Base-by-base conservation (phyloP, 2,329 filamentous ascomycete species). In the Parasarocladium wereldwijsianum region DNA sequence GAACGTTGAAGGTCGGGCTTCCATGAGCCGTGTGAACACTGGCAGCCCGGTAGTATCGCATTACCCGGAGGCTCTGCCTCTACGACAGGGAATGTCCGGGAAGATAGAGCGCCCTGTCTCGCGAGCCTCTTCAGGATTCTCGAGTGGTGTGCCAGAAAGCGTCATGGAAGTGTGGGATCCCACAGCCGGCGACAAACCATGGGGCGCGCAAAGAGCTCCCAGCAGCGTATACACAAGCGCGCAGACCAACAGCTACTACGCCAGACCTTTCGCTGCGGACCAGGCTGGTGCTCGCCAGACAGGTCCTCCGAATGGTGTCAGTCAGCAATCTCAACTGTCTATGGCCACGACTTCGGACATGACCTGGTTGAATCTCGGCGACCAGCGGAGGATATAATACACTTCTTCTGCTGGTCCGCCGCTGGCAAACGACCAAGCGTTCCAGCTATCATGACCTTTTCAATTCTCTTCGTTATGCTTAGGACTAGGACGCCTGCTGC, bases 301-400 rank as follows among this genome's bases (percentile, higher is more conserved):
- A 8, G 19, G 24, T 9, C 41, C 48, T 12, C 42, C 47, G 22
- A 43, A 46, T 6, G 52, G 51, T 24, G 46, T 62, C 34, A 65
- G 57, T 44, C 52, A 50, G 30, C 62, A 66, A 39, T 62, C 63
- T 12, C 65, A 66, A 40, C 54, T 69, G 17, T 50, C 55, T 14
- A 62, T 55, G 51, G 58, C 66, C 27, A 49, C 60, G 16, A 58
- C 57, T 6, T 62, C 65, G 9, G 80, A 85, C 49, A 81, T 85
- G 76, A 82, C 76, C 52, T 86, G 80, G 80, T 54, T 86, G 38
- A 84, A 85, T 44, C 60, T 85, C 12, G 74, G 72, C 26, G 66
- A 66, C 21, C 45, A 49, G 21, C 38, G 43, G 24, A 46, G 43
- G 35, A 35, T 40, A 30, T 49, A 36, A 38, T n/a, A 36, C 30